Conservation (phyloP, 805 yeast genomes). For the Wickerhamiella cacticola region DNA sequence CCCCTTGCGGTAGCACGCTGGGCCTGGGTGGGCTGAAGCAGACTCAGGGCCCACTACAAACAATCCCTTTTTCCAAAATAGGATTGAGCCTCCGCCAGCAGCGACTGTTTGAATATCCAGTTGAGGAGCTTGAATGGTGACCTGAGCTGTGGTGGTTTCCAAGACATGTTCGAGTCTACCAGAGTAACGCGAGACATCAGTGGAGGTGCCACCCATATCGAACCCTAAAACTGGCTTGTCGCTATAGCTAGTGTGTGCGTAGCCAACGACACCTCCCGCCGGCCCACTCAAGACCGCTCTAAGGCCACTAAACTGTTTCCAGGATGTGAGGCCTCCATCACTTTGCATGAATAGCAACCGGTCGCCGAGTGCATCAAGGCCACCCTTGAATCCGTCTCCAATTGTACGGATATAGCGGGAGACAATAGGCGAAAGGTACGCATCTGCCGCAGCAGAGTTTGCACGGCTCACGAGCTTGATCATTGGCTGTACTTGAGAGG, state of each 20-base stretch:
- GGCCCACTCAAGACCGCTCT: slow-evolving; percentile 89
- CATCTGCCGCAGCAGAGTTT: slow-evolving; percentile 68
- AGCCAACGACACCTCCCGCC: slow-evolving; percentile 96
- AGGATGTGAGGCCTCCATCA: slow-evolving; percentile 88
- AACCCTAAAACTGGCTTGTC: slow-evolving; percentile 56
- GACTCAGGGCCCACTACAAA: slow-evolving; percentile 79
- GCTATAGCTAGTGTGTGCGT: slow-evolving; percentile 62
- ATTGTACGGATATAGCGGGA: slow-evolving; percentile 51
- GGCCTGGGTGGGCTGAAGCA: slow-evolving; percentile 83
- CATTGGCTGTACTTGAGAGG: slow-evolving; percentile 64
- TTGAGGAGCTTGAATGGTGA: slow-evolving; percentile 75
- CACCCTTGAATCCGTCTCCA: slow-evolving; percentile 47
- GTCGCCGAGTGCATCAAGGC: slow-evolving; percentile 32
- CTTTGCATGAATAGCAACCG: slow-evolving; percentile 70
- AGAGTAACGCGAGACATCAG: slow-evolving; percentile 65
- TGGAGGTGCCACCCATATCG: slow-evolving; percentile 88
- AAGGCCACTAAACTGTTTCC: slow-evolving; percentile 71
- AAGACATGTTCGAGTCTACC: slow-evolving; percentile 68
- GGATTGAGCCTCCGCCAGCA: slow-evolving; percentile 71
- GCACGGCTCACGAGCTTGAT: slow-evolving; percentile 65
- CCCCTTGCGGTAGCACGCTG: slow-evolving; percentile 73
- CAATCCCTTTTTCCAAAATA: slow-evolving; percentile 56
- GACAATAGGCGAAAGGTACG: slow-evolving; percentile 72
- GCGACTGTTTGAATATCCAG: slow-evolving; percentile 72
- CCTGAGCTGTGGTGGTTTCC: slow-evolving; percentile 74